These are phyloP conservation scores for Fraxinus ornus DNA, from an alignment of 305 asterid genomes.

Conservation along the genomic window DNA sequence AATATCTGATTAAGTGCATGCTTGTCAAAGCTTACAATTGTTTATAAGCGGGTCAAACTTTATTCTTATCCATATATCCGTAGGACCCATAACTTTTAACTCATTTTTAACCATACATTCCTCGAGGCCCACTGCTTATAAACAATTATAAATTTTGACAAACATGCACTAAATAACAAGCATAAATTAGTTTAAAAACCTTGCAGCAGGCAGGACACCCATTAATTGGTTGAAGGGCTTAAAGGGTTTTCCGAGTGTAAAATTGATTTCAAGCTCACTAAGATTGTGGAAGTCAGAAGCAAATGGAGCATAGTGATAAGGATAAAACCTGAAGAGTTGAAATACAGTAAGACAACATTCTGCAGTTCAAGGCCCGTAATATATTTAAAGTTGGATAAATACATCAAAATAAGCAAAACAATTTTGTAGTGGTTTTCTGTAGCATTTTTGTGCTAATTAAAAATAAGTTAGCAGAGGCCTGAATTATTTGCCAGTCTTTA, in stretches of 20 bases:
- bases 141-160: not conserved
- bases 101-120: not conserved
- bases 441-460: not conserved
- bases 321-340: constrained; percentile 51
- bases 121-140: not conserved
- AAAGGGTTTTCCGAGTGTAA: constrained; percentile 57
- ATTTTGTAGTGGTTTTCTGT: not conserved
- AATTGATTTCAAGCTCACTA: constrained; percentile 37
- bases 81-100: not conserved
- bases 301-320: constrained; percentile 65
- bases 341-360: not conserved
- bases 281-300: constrained; percentile 58
- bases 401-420: not conserved
- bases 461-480: not conserved
- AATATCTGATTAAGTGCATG: not conserved
- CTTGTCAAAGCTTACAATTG: not conserved
- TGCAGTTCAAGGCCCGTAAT: not conserved
- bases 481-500: not conserved
- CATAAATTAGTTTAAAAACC: constrained; percentile 35
- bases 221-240: constrained; percentile 62
- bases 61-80: not conserved
- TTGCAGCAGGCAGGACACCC: constrained; percentile 70
- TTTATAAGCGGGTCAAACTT: not conserved
- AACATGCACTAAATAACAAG: not conserved
- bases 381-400: constrained; percentile 1